phyloP scores from a whole-genome alignment of 306 rosid species.

The Quercus glauca region DNA sequence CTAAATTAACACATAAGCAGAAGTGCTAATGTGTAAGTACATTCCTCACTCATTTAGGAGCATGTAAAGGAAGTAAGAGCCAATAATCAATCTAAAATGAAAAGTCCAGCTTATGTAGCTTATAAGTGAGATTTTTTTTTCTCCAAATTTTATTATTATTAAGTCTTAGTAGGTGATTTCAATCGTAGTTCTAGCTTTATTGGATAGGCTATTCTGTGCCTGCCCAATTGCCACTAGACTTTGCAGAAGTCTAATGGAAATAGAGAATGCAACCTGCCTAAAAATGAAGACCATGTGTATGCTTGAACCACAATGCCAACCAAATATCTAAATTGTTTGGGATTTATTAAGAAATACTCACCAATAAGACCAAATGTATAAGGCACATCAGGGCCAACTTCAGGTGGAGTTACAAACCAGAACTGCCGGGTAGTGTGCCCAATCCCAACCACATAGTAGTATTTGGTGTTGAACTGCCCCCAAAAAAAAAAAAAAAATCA shows the following conservation, averaged over 20 bases:
- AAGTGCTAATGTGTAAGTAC: not conserved
- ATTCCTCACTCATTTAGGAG: not conserved
- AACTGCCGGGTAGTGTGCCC: constrained; percentile 55
- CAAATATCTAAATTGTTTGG: not conserved
- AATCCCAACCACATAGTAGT: constrained; percentile 72
- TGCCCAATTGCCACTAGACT: not conserved
- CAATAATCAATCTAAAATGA: not conserved
- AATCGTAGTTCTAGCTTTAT: not conserved
- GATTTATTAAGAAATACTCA: constrained; percentile 20
- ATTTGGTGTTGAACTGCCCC: constrained; percentile 65
- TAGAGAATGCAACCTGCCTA: not conserved
- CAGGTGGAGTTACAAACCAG: constrained; percentile 85
- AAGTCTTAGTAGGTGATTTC: not conserved
- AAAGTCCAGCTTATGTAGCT: not conserved
- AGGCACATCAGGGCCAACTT: constrained; percentile 87
- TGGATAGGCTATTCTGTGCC: not conserved
- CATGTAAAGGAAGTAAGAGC: not conserved
- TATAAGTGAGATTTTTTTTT: not conserved
- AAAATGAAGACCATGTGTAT: not conserved
- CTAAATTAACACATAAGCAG: not conserved
- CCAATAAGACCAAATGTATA: constrained; percentile 92
- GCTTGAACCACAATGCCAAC: not conserved
- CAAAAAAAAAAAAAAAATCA: not conserved
- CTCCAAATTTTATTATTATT: not conserved
- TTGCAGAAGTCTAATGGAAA: not conserved